phyloP scores from a whole-genome alignment of 306 rosid species.

The Acacia confusa region DNA sequence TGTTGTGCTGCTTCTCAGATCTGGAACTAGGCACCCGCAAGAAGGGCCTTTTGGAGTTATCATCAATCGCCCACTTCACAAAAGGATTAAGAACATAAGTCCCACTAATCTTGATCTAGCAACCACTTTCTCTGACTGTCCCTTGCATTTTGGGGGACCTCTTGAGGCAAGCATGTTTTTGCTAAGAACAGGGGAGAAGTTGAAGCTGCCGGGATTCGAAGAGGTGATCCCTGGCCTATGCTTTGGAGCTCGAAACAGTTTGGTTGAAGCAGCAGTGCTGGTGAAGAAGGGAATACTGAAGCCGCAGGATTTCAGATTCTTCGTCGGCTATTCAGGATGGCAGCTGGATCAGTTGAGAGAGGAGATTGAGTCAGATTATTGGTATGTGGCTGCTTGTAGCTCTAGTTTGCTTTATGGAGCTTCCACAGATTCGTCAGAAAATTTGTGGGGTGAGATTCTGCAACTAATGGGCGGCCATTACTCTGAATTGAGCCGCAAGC shows the following conservation, averaged over 20 bases:
- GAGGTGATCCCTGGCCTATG: constrained; percentile 91
- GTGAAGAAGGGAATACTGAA: constrained; percentile 85
- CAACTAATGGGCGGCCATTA: constrained; percentile 95
- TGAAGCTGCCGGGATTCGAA: constrained; percentile 72
- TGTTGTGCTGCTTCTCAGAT: background rate
- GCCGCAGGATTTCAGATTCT: constrained; percentile 87
- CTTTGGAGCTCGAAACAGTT: constrained; percentile 86
- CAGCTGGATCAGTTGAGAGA: constrained; percentile 89
- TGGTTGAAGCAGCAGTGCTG: constrained; percentile 82
- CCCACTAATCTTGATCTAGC: constrained; percentile 83
- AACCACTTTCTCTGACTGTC: constrained; percentile 86
- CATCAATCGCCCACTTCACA: constrained; percentile 73
- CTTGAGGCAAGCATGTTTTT: constrained; percentile 94
- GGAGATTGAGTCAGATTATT: constrained; percentile 89
- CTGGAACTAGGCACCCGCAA: background rate
- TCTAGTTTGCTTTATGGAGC: constrained; percentile 65
- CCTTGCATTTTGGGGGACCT: constrained; percentile 93
- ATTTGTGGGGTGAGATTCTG: constrained; percentile 89
- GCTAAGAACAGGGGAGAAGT: constrained; percentile 63
- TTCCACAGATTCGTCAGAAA: constrained; percentile 65
- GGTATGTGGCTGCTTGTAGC: constrained; percentile 98
- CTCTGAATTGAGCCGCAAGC: constrained; percentile 93
- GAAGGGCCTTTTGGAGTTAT: background rate
- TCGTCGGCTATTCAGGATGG: constrained; percentile 99
- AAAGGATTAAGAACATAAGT: constrained; percentile 80